phyloP scores from a whole-genome alignment of 106 monocot genomes.

The Dendrobium catenatum region DNA sequence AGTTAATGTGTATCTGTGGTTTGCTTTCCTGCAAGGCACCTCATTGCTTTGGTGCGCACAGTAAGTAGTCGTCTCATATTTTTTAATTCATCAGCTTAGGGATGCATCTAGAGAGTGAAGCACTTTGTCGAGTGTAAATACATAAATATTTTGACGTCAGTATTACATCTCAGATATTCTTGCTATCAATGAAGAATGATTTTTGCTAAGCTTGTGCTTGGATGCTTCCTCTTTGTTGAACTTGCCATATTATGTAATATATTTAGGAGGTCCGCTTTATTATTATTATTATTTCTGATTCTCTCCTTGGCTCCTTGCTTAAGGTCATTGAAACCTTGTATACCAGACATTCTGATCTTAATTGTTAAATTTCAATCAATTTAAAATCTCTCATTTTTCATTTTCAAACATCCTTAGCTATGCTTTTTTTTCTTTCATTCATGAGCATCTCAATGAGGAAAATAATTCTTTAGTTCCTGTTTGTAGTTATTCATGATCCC shows the following conservation, averaged over 20 bases:
- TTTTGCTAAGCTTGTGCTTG: background rate
- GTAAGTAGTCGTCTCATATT: background rate
- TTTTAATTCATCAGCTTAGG: background rate
- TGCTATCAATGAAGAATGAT: background rate
- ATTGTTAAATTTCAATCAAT: background rate
- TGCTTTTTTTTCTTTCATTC: background rate
- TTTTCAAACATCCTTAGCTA: background rate
- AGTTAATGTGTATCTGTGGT: background rate
- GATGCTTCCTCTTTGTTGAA: background rate
- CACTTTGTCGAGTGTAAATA: no score
- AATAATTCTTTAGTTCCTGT: background rate
- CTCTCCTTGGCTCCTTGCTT: background rate
- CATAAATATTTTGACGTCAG: background rate
- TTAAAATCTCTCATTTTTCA: background rate
- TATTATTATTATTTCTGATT: background rate
- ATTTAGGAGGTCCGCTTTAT: background rate
- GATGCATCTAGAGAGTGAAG: background rate
- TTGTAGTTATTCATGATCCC: background rate
- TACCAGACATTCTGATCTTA: background rate
- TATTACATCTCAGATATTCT: constrained; percentile 1
- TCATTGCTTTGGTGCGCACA: background rate
- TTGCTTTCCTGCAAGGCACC: background rate
- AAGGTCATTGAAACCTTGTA: background rate
- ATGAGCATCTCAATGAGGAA: background rate
- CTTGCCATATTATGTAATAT: background rate